These are phyloP conservation scores for Sordaria brevicollis DNA, from an alignment of 495 filamentous ascomycete genomes.

Conservation along the genomic window DNA sequence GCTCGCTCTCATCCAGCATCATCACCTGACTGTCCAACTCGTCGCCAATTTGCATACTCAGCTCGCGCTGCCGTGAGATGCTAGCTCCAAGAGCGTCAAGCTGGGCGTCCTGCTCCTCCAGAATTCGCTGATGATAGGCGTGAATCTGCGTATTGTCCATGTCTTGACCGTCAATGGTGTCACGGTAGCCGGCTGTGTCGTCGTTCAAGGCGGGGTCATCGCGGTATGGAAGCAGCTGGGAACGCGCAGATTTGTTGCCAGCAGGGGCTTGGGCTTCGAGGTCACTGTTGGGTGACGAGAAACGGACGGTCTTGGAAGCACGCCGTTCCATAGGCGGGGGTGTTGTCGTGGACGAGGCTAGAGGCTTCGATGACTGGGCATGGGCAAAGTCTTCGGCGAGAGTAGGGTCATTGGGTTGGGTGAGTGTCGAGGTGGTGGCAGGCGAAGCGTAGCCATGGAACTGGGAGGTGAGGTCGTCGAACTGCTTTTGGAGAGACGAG, in stretches of 20 bases:
- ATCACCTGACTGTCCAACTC: constrained; percentile 85
- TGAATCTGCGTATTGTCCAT: constrained; percentile 82
- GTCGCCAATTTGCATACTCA: constrained; percentile 92
- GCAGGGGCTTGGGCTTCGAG: constrained; percentile 31
- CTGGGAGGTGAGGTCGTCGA: constrained; percentile 46
- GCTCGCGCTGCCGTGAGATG: constrained; percentile 84
- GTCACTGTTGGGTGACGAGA: constrained; percentile 41
- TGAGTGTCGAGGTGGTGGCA: constrained; percentile 38
- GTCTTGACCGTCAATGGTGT: constrained; percentile 18
- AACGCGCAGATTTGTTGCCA: constrained; percentile 35
- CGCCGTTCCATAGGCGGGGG: constrained; percentile 30
- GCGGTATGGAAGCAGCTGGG: constrained; percentile 53
- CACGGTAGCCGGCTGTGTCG: constrained; percentile 45
- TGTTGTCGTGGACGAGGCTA: constrained; percentile 27
- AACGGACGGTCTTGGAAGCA: constrained; percentile 75
- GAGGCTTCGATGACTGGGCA: constrained; percentile 37
- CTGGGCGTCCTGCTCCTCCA: constrained; percentile 84
- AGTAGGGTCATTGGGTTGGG: constrained; percentile 56
- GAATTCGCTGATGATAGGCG: constrained; percentile 64
- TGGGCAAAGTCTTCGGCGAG: constrained; percentile 57
- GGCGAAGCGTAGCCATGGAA: constrained; percentile 50
- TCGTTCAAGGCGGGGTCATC: constrained; percentile 31
- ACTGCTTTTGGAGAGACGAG: constrained; percentile 45
- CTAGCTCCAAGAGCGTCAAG: constrained; percentile 76
- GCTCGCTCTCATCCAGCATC: constrained; percentile 82